A percentile compares a stretch with the other conserved stretches of the same genome.
phyloP scores from a whole-genome alignment of 2,329 filamentous ascomycete genomes.

The Phialophora verrucosa region DNA sequence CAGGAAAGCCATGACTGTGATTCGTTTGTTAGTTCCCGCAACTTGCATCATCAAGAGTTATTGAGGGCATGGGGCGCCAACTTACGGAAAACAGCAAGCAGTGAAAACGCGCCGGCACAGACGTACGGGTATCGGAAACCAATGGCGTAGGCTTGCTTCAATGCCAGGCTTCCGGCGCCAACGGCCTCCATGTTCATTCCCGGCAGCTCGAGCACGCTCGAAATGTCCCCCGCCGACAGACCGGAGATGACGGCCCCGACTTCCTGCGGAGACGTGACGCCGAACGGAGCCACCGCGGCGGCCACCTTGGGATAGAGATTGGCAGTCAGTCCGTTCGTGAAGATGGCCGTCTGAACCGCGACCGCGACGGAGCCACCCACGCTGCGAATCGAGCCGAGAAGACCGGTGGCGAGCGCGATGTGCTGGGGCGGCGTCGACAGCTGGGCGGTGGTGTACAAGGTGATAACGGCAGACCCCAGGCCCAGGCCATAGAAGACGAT shows the following conservation, averaged over 20 bases:
- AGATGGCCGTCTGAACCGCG: conserved; percentile 28
- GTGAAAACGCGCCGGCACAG: conserved; percentile 13
- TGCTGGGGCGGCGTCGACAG: conserved; percentile 28
- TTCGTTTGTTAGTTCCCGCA: conserved; percentile 6
- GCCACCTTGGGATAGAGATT: conserved; percentile 30
- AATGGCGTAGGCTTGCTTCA: conserved; percentile 24
- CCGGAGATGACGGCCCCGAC: conserved; percentile 23
- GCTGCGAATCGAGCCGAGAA: conserved; percentile 27
- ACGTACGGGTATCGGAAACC: conserved; percentile 15
- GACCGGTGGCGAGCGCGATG: conserved; percentile 29
- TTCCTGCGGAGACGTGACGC: conserved; percentile 16
- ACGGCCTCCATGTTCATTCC: conserved; percentile 25
- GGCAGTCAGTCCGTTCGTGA: conserved; percentile 18
- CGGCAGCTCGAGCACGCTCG: conserved; percentile 12
- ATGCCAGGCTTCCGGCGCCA: conserved; percentile 21
- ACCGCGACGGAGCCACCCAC: conserved; percentile 28
- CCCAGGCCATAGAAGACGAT: conserved; percentile 26
- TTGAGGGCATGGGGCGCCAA: not conserved
- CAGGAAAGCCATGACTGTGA: conserved; percentile 4
- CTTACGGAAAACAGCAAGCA: conserved; percentile 14
- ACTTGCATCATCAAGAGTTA: too few species aligned
- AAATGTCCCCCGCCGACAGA: conserved; percentile 12
- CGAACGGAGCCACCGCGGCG: conserved; percentile 26
- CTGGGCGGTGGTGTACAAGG: conserved; percentile 28
- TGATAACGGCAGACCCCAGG: conserved; percentile 27